Conservation (phyloP, 164 flowering plant genomes). For the Annona squamosa region DNA sequence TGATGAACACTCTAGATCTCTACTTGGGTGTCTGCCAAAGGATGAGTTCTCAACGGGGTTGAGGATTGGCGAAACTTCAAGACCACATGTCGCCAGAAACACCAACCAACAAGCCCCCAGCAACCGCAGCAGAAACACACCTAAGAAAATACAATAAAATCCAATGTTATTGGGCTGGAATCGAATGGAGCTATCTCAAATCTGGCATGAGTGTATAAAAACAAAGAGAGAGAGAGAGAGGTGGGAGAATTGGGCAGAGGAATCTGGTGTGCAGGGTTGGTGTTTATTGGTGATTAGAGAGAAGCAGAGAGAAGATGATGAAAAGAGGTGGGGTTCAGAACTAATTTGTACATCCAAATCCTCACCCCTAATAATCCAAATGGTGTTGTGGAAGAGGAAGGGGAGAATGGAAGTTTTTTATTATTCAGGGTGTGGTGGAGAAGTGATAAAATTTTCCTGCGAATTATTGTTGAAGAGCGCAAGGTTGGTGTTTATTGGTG, state of each 20-base stretch:
- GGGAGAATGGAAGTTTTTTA: too few species aligned
- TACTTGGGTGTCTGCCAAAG: slow-evolving; percentile 7
- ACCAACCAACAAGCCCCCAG: not conserved
- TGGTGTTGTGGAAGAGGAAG: not conserved
- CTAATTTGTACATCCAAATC: slow-evolving; percentile 18
- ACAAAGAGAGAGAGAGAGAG: not conserved
- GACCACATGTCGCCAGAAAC: slow-evolving; percentile 31
- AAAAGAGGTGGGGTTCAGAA: slow-evolving; percentile 24
- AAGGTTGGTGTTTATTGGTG: too few species aligned
- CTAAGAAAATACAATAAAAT: slow-evolving; percentile 1
- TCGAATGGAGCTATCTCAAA: slow-evolving; percentile 9
- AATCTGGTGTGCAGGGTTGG: too few species aligned
- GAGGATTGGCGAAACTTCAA: slow-evolving; percentile 20
- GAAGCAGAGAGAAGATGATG: slow-evolving; percentile 12
- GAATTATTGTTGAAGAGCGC: too few species aligned
- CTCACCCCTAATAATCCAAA: slow-evolving; percentile 10
- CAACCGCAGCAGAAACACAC: not conserved
- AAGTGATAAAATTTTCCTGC: too few species aligned
- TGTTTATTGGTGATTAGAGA: not conserved
- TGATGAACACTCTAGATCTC: slow-evolving; percentile 1
- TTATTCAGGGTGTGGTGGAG: too few species aligned
- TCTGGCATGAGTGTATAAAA: slow-evolving; percentile 1
- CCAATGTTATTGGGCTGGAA: slow-evolving; percentile 26
- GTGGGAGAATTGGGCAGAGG: not conserved
- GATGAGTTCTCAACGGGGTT: not conserved